Evolutionary conservation across 345 rosid species (phyloP).

Genomic region (Ceriops tagal): DNA sequence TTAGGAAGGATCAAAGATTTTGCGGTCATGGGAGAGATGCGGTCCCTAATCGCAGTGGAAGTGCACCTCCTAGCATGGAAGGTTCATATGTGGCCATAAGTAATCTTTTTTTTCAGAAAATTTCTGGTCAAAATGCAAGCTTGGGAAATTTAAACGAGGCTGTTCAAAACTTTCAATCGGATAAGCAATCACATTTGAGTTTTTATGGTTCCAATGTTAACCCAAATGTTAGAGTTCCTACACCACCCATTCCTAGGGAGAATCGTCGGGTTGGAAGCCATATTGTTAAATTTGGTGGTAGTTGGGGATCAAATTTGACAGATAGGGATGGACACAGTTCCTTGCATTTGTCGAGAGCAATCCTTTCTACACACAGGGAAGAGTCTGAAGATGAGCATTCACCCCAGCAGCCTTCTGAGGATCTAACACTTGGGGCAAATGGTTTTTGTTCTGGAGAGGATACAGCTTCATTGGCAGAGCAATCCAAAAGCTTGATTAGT

Average conservation of each 20-base stretch:
- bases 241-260: constrained; percentile 35
- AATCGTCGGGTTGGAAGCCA: constrained; percentile 15
- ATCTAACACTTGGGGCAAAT: constrained; percentile 20
- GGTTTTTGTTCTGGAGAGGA: constrained; percentile 23
- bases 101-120: constrained; percentile 36
- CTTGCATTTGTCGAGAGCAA: constrained; percentile 31
- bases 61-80: constrained; percentile 64
- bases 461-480: constrained; percentile 23
- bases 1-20: constrained; percentile 15
- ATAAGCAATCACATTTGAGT: constrained; percentile 27
- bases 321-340: constrained; percentile 26
- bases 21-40: constrained; percentile 21
- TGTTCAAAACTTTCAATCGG: constrained; percentile 18
- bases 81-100: constrained; percentile 50
- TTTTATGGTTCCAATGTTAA: constrained; percentile 22
- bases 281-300: constrained; percentile 35
- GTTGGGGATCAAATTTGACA: constrained; percentile 25
- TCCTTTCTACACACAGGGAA: constrained; percentile 61
- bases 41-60: constrained; percentile 56
- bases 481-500: constrained; percentile 28
- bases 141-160: constrained; percentile 18
- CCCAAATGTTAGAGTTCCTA: constrained; percentile 40
- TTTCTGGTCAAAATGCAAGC: constrained; percentile 20
- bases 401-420: constrained; percentile 25
- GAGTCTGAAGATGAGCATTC: constrained; percentile 49